Percentiles rank a stretch among this genome's conserved stretches.
Evolutionary conservation across 2,329 filamentous ascomycete species (phyloP).

Genomic region (Colletotrichum lupini): DNA sequence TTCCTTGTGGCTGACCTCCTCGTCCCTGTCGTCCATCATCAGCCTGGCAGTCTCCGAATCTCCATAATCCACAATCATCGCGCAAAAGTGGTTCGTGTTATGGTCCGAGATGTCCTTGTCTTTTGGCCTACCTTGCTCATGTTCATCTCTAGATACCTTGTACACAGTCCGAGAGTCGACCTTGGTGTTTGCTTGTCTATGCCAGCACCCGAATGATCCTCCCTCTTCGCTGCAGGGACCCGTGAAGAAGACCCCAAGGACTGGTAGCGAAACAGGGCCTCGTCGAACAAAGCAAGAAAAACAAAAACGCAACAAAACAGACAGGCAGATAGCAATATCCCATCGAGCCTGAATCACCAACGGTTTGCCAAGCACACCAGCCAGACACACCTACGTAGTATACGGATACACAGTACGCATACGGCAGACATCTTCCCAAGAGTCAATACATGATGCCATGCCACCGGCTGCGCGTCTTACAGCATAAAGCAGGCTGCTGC

Average conservation of each 20-base stretch:
- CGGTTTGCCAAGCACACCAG: conserved; percentile 26
- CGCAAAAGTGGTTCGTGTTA: background rate
- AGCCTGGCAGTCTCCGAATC: background rate
- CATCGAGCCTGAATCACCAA: conserved; percentile 13
- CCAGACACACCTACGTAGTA: background rate
- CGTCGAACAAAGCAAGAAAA: background rate
- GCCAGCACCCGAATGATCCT: background rate
- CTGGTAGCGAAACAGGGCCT: background rate
- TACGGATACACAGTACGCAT: too few species aligned
- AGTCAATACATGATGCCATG: conserved; percentile 16
- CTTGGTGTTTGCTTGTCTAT: background rate
- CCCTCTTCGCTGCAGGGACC: conserved; percentile 1
- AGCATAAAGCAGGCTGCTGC: background rate
- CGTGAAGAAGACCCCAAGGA: background rate
- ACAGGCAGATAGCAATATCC: conserved; percentile 4
- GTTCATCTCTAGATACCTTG: background rate
- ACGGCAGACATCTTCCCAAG: background rate
- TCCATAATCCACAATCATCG: background rate
- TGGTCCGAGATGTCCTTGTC: background rate
- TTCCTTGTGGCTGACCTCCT: background rate
- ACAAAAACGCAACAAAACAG: background rate
- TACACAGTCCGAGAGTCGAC: background rate
- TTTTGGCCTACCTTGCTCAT: background rate
- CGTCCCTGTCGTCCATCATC: background rate
- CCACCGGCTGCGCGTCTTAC: background rate